Conservation (phyloP, 768 basidiomycete species). For the Neoboletus subvelutipes region DNA sequence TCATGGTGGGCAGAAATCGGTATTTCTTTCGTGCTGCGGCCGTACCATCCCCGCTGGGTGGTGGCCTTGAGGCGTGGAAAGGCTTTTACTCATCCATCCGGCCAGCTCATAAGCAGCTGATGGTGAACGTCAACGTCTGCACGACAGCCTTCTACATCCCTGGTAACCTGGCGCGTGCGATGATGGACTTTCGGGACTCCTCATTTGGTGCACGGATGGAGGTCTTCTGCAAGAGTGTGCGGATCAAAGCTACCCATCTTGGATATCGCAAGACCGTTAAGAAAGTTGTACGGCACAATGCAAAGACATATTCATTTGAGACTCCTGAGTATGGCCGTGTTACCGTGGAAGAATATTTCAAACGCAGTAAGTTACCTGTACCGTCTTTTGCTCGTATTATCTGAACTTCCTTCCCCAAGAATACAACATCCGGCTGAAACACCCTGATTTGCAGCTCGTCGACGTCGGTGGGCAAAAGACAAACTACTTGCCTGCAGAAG, state of each 20-base stretch:
- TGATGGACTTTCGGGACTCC: constrained; percentile 42
- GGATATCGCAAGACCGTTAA: constrained; percentile 77
- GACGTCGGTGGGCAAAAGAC: constrained; percentile 48
- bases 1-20: constrained; percentile 51
- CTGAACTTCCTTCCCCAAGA: constrained; percentile 32
- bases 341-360: constrained; percentile 49
- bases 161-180: constrained; percentile 43
- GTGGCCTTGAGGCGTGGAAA: constrained; percentile 61
- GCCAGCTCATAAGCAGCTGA: constrained; percentile 44
- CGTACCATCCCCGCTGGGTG: constrained; percentile 37
- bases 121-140: constrained; percentile 55
- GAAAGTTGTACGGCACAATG: constrained; percentile 41
- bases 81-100: constrained; percentile 45
- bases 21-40: constrained; percentile 47
- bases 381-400: not conserved
- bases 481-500: constrained; percentile 45
- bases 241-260: constrained; percentile 66
- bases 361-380: constrained; percentile 36
- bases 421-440: constrained; percentile 39
- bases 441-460: constrained; percentile 45
- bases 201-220: constrained; percentile 59
- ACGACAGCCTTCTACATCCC: constrained; percentile 47
- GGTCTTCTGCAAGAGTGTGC: constrained; percentile 65
- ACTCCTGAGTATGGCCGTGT: constrained; percentile 42
- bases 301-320: constrained; percentile 41